Evolutionary conservation across 75 land plant genomes (phyloP).

Genomic region (Ceratopteris richardii): DNA sequence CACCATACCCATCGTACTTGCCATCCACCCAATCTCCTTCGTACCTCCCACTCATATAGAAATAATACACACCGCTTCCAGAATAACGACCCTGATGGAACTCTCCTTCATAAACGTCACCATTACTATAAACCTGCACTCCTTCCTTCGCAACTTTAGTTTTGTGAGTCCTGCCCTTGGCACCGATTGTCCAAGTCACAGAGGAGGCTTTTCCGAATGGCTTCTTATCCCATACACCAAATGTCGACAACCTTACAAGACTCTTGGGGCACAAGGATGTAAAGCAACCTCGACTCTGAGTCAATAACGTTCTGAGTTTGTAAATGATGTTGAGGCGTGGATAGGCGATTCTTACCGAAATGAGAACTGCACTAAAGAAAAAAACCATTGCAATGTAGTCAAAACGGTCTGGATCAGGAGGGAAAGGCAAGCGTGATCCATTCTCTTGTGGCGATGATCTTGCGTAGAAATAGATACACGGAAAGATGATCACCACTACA

Average conservation of each 20-base stretch:
- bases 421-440: not conserved
- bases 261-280: slow-evolving; percentile 13
- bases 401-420: not conserved
- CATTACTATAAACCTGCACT: slow-evolving; percentile 60
- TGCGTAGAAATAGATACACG: not conserved
- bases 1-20: slow-evolving; percentile 76
- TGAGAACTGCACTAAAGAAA: slow-evolving; percentile 12
- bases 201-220: not conserved
- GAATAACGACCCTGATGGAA: slow-evolving; percentile 60
- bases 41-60: slow-evolving; percentile 61
- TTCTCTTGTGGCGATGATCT: not conserved
- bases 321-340: not conserved
- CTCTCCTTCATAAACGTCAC: slow-evolving; percentile 70
- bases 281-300: slow-evolving; percentile 2
- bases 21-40: slow-evolving; percentile 80
- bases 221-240: slow-evolving; percentile 7
- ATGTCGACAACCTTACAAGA: slow-evolving; percentile 7
- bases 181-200: slow-evolving; percentile 64
- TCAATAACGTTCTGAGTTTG: not conserved
- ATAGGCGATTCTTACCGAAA: slow-evolving; percentile 10
- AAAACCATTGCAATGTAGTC: slow-evolving; percentile 1
- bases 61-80: slow-evolving; percentile 71
- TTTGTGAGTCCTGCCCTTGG: slow-evolving; percentile 21
- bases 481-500: not conserved
- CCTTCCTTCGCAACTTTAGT: slow-evolving; percentile 21